phyloP scores from a whole-genome alignment of 345 rosid species.

The Populus euphratica region DNA sequence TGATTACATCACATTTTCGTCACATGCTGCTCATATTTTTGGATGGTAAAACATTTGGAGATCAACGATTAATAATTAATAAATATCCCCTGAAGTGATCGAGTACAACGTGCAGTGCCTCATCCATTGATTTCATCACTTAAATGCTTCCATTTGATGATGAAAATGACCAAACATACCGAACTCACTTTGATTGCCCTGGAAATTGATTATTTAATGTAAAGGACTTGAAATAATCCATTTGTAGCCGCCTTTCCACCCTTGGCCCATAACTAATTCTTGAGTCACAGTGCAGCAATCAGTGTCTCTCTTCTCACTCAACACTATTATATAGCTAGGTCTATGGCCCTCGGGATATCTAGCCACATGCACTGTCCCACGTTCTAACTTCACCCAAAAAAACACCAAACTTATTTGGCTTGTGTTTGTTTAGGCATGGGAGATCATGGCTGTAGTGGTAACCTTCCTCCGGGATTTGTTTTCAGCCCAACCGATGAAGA shows the following conservation, averaged over 20 bases:
- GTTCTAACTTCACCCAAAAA: neutral
- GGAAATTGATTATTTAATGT: neutral
- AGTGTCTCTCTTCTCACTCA: neutral
- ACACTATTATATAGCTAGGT: neutral
- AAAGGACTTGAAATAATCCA: neutral
- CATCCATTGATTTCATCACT: neutral
- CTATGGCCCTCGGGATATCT: neutral
- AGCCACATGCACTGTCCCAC: neutral
- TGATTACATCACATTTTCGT: neutral
- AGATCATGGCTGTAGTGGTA: slow-evolving; percentile 10
- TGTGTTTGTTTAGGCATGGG: neutral
- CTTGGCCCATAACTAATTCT: neutral
- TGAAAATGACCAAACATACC: neutral
- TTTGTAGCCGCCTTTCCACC: neutral
- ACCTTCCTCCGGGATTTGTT: slow-evolving; percentile 47
- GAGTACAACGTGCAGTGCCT: neutral
- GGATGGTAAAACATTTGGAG: neutral
- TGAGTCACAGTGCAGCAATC: slow-evolving; percentile 1
- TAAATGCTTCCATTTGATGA: neutral
- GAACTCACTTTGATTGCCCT: neutral
- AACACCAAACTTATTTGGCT: neutral
- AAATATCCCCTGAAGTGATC: neutral
- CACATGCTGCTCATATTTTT: neutral
- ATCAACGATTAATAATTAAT: neutral
- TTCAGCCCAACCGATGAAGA: slow-evolving; percentile 50